Conservation (phyloP, 192 early-diverging fungal species). For the Backusella westeae region DNA sequence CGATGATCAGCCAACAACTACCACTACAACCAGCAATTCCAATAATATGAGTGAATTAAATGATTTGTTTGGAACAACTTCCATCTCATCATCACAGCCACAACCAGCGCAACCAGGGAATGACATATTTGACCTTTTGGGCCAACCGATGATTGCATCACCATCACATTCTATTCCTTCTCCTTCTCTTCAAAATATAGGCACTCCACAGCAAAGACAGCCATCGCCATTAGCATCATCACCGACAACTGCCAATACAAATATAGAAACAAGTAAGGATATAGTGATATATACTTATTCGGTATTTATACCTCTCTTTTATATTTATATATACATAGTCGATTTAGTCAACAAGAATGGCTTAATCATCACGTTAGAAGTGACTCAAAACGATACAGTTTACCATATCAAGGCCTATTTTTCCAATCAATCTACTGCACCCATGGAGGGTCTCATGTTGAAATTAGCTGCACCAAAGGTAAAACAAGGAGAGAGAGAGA, state of each 20-base stretch:
- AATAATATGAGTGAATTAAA: slow-evolving; percentile 19
- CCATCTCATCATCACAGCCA: background rate
- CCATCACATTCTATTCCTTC: background rate
- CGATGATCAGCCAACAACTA: slow-evolving; percentile 23
- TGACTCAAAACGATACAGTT: slow-evolving; percentile 15
- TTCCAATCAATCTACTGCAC: slow-evolving; percentile 43
- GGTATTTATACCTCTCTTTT: background rate
- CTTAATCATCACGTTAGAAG: slow-evolving; percentile 40
- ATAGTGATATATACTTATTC: background rate
- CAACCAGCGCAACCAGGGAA: background rate
- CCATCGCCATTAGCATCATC: slow-evolving; percentile 5
- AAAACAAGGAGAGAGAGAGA: background rate
- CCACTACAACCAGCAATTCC: background rate
- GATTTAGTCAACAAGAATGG: slow-evolving; percentile 46
- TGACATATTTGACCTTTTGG: slow-evolving; percentile 30
- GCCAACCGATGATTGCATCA: background rate
- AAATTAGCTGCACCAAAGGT: slow-evolving; percentile 49
- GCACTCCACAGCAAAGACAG: slow-evolving; percentile 10
- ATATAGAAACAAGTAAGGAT: background rate
- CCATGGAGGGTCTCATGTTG: slow-evolving; percentile 40
- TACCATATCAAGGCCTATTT: slow-evolving; percentile 42
- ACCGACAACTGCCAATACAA: background rate
- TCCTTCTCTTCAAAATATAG: slow-evolving; percentile 19
- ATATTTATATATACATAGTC: slow-evolving; percentile 16
- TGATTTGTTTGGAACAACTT: slow-evolving; percentile 20